Evolutionary conservation across 2,329 filamentous ascomycete species (phyloP), one percentile per base, ranked within the genome.

Genomic region (Elsinoe batatas): DNA sequence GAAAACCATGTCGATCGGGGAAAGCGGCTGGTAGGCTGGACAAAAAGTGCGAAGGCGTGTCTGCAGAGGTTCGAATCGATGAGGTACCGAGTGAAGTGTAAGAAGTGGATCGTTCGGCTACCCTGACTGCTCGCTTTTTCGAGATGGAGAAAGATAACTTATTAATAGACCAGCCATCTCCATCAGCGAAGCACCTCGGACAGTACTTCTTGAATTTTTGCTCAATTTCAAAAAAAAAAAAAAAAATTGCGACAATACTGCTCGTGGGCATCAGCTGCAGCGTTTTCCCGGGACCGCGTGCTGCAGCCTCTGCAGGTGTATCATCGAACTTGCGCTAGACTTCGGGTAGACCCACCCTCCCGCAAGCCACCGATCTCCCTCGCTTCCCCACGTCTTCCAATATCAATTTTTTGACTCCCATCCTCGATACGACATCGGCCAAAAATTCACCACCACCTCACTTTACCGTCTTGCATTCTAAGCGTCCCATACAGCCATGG

Each of bases 401-500:
- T 51, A 51, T 51, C 36, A 51, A 37, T 51, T 38, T 44, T 20
- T 18, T 36, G 33, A 51, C 47, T 51, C 32, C 47, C 33, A 10
- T 15, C 20, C 30, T 17, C 37, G 17, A 17, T 33, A 18, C n/a
- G 13, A 51, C 6, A 18, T 20, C 32, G 8, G 12, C 26, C 8
- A 35, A 22, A 50, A n/a, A 38, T 51, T 38, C 47, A 26, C 47
- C 6, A 26, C 4, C 33, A 38, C 15, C 11, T 7, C 8, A 7
- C 12, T 8, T 17, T 18, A 17, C 33, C 36, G 47, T 35, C 37
- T 10, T 11, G 15, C 12, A 15, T 38, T 4, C n/a, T 17, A 51
- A n/a, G 15, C 2, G 30, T 18, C 12, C 5, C 8, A 22, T 15
- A 37, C 33, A 49, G 54, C 56, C 37, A 63, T 71, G 70, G 68